Conservation (phyloP, 495 filamentous ascomycete species). For the Lineolata rhizophorae region DNA sequence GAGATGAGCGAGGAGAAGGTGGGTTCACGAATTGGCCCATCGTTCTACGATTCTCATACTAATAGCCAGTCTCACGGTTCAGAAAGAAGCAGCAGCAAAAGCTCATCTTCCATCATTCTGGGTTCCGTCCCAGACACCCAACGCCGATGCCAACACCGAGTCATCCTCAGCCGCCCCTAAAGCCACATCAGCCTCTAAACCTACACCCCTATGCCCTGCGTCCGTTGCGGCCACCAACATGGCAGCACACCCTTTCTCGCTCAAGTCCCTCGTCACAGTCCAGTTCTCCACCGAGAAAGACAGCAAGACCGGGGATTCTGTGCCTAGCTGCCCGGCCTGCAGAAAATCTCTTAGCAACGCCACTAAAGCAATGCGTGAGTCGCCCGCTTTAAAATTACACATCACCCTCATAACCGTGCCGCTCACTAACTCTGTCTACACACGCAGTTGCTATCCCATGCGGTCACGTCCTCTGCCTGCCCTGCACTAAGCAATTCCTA, state of each 20-base stretch:
- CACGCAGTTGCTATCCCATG: slow-evolving; percentile 89
- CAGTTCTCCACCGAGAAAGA: slow-evolving; percentile 51
- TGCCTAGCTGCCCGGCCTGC: slow-evolving; percentile 68
- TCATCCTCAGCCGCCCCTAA: slow-evolving; percentile 24
- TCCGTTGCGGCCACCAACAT: slow-evolving; percentile 31
- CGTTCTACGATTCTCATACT: not conserved
- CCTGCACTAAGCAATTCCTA: slow-evolving; percentile 79
- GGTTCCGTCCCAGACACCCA: slow-evolving; percentile 70
- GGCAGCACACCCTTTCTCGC: slow-evolving; percentile 56
- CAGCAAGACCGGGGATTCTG: slow-evolving; percentile 24
- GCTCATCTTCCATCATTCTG: slow-evolving; percentile 80
- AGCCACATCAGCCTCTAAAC: slow-evolving; percentile 39
- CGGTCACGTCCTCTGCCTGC: slow-evolving; percentile 81
- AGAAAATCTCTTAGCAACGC: slow-evolving; percentile 67
- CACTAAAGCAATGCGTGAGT: slow-evolving; percentile 58
- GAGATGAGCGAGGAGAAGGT: slow-evolving; percentile 60
- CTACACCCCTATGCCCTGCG: slow-evolving; percentile 51
- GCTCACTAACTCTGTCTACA: too few species aligned
- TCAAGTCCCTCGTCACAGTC: slow-evolving; percentile 62
- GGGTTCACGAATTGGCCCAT: slow-evolving; percentile 3
- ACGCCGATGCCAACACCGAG: slow-evolving; percentile 23
- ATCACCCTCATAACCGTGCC: too few species aligned
- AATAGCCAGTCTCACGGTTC: slow-evolving; percentile 1
- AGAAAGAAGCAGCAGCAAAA: too few species aligned
- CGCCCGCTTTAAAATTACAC: too few species aligned